Conservation (phyloP, 2,329 filamentous ascomycete genomes). For the Camillea tinctor region DNA sequence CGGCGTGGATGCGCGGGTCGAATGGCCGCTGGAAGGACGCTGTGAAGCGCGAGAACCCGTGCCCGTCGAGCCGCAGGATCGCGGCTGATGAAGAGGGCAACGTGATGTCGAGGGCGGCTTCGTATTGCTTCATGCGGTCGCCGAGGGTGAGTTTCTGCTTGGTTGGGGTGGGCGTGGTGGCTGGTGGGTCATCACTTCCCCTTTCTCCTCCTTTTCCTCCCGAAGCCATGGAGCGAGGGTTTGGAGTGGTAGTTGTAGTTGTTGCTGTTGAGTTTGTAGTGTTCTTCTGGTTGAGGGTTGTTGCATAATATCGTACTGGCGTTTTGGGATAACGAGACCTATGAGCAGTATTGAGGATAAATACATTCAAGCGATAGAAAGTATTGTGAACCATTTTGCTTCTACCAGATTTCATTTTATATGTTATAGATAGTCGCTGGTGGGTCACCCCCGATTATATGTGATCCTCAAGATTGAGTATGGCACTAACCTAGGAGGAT, state of each 20-base stretch:
- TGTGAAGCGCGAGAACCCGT: conserved; percentile 10
- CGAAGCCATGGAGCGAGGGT: no score
- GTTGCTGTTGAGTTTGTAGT: no score
- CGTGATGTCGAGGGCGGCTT: conserved; percentile 4
- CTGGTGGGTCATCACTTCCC: no score
- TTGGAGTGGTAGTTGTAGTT: no score
- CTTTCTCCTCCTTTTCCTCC: no score
- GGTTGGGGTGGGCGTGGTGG: background rate
- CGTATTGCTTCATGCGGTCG: conserved; percentile 16
- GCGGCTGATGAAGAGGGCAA: conserved; percentile 8
- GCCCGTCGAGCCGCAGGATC: conserved; percentile 12
- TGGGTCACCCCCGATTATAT: no score
- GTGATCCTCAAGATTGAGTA: no score
- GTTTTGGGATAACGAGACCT: background rate
- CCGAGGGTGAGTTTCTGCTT: conserved; percentile 1
- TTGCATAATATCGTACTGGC: background rate
- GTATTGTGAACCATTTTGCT: background rate
- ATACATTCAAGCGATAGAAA: background rate
- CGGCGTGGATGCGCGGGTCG: conserved; percentile 12
- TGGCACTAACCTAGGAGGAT: no score
- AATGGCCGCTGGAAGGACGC: conserved; percentile 6
- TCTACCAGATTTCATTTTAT: no score
- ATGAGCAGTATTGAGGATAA: background rate
- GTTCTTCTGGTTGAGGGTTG: background rate
- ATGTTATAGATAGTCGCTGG: no score